These are phyloP conservation scores for Breynia disticha DNA, from an alignment of 441 rosid genomes.

Conservation along the genomic window DNA sequence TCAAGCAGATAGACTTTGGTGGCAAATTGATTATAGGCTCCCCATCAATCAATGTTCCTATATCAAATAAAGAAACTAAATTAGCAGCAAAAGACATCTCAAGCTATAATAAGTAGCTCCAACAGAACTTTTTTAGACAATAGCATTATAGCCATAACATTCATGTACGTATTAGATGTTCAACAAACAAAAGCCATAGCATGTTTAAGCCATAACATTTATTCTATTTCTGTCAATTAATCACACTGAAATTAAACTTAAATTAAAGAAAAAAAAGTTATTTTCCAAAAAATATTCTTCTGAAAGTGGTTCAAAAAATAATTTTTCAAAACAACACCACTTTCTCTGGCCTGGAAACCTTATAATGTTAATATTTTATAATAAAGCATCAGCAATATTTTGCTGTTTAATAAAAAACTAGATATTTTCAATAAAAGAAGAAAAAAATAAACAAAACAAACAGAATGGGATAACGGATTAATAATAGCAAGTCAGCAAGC, in stretches of 20 bases:
- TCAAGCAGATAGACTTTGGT: slow-evolving; percentile 55
- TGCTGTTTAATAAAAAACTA: too few relatives aligned
- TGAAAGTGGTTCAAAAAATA: too few relatives aligned
- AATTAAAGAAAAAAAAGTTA: too few relatives aligned
- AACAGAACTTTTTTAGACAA: slow-evolving; percentile 9
- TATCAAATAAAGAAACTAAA: slow-evolving; percentile 20
- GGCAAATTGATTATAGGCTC: slow-evolving; percentile 78
- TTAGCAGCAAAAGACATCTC: slow-evolving; percentile 15
- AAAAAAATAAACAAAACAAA: neutral
- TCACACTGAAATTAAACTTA: too few relatives aligned
- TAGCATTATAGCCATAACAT: slow-evolving; percentile 3
- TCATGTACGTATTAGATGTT: slow-evolving; percentile 1
- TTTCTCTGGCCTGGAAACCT: too few relatives aligned
- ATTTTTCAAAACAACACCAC: too few relatives aligned
- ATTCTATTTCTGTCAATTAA: too few relatives aligned
- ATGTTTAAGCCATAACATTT: too few relatives aligned
- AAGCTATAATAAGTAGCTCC: slow-evolving; percentile 7
- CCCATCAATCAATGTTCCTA: slow-evolving; percentile 82
- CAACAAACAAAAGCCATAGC: neutral
- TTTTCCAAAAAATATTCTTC: too few relatives aligned
- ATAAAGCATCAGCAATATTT: too few relatives aligned
- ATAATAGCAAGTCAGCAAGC: neutral
- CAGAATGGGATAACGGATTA: neutral
- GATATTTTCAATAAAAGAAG: neutral
- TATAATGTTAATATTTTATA: too few relatives aligned